Conservation (phyloP, 331 rosid species). For the Acacia pycnantha region DNA sequence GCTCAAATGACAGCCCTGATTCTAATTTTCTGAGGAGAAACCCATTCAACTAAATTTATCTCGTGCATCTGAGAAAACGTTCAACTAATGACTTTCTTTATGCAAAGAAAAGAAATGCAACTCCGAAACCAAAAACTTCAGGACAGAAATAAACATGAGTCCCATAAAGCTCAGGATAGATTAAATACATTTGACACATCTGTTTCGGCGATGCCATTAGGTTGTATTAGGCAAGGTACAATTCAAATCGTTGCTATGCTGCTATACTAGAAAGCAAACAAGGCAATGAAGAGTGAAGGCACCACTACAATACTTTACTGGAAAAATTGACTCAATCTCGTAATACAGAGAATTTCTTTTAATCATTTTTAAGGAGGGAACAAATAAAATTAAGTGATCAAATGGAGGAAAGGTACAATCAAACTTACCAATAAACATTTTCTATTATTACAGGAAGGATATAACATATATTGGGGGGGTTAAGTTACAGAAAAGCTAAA, state of each 20-base stretch:
- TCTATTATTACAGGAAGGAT: not conserved
- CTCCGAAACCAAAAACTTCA: not conserved
- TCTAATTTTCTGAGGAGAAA: not conserved
- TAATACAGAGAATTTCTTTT: not conserved
- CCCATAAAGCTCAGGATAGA: not conserved
- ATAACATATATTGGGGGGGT: not conserved
- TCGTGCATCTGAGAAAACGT: not conserved
- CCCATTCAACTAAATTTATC: not conserved
- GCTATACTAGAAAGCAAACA: not conserved
- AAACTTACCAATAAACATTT: not conserved
- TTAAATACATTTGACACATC: not conserved
- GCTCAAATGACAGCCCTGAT: not conserved
- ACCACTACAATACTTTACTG: not conserved
- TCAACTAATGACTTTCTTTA: not conserved
- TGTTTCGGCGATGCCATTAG: not conserved
- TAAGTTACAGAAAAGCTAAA: not conserved
- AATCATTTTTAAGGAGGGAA: too few relatives aligned
- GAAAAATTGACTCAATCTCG: not conserved
- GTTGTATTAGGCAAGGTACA: not conserved
- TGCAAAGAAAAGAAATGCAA: not conserved
- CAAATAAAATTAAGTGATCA: not conserved
- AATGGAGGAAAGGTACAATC: too few relatives aligned
- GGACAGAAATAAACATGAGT: not conserved
- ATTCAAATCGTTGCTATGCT: not conserved
- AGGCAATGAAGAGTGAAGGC: not conserved